Evolutionary conservation across 108 stramenopile genomes (phyloP).

Genomic region (Ochromonas danica): DNA sequence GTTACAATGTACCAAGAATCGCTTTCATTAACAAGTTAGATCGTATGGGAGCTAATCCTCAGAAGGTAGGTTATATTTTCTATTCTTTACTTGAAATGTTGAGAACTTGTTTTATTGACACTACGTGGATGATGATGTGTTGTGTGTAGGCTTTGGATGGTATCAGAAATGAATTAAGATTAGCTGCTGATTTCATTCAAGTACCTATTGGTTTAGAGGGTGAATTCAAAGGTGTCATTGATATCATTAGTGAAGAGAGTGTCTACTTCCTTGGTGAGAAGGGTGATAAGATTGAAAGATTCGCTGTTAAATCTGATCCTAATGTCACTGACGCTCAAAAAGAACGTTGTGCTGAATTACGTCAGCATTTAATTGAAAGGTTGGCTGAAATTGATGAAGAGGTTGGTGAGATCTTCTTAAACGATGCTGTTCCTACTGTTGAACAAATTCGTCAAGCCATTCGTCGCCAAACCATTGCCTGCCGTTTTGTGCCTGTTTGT

Average conservation of each 20-base stretch:
- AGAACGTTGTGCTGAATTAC: slow-evolving; percentile 71
- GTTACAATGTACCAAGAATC: slow-evolving; percentile 95
- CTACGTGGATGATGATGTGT: background rate
- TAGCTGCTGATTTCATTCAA: slow-evolving; percentile 93
- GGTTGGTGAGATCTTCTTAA: slow-evolving; percentile 90
- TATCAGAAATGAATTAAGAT: slow-evolving; percentile 63
- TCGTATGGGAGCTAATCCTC: slow-evolving; percentile 88
- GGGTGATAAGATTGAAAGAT: slow-evolving; percentile 74
- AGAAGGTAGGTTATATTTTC: slow-evolving; percentile 63
- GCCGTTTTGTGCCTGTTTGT: slow-evolving; percentile 94
- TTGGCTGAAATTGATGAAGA: slow-evolving; percentile 95
- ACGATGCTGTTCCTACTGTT: slow-evolving; percentile 82
- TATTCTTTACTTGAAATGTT: too few relatives aligned
- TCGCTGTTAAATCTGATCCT: slow-evolving; percentile 64
- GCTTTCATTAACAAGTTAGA: slow-evolving; percentile 99
- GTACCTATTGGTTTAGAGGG: slow-evolving; percentile 93
- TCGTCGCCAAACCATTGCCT: slow-evolving; percentile 76
- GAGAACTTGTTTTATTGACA: background rate
- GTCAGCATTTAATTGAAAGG: slow-evolving; percentile 78
- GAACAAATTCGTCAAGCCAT: slow-evolving; percentile 81
- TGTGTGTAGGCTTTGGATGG: background rate
- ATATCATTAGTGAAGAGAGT: slow-evolving; percentile 72
- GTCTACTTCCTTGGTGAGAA: slow-evolving; percentile 81
- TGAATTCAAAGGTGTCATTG: slow-evolving; percentile 84
- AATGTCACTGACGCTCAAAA: slow-evolving; percentile 67